Evolutionary conservation across 768 basidiomycete genomes (phyloP), one percentile per base, ranked within the genome.

Genomic region (Holtermannia corniformis): DNA sequence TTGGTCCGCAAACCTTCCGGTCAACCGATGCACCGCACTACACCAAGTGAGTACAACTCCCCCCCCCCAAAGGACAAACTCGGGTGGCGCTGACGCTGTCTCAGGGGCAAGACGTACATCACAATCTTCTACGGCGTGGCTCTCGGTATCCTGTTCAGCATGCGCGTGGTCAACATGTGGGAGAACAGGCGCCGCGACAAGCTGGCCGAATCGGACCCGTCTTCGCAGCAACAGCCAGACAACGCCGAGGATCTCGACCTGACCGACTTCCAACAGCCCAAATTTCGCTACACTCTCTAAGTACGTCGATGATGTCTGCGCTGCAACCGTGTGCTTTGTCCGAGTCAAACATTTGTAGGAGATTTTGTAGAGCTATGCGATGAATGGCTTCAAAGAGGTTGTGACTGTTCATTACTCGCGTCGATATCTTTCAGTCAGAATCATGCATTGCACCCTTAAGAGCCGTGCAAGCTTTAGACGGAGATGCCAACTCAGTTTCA

Each of bases 151-250:
- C 41, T 59, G 1, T 19, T 51, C 27, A 47, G 48, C 19, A 43
- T 59, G n/a, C 47, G 58, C 24, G 26, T 53, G 21, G 41, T 56
- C 51, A 59, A 59, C 49, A 42, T 22, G 20, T 22, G 26, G 11
- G 62, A 58, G 46, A 61, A 59, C 57, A 52, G 51, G 40, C 41
- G 50, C 23, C 51, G 62, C 5, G 61, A 63, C 46, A 52, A 51
- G 41, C 43, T 49, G 10, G 32, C 40, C 7, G 27, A 26, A 40
- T 44, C 28, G 19, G 51, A 57, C 20, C 51, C 47, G 5, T 21
- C 42, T 10, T 37, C 27, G n/a, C 27, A 43, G 41, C 25, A 57
- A 13, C 59, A 57, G 46, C 52, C 56, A 13, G 56, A 47, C 13
- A 50, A 60, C 26, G 59, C 56, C 1, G 52, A 49, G 10, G 52